Percentiles rank a stretch among this genome's conserved stretches.
These are phyloP conservation scores for Cadophora sp. DNA, from an alignment of 2,329 filamentous ascomycete genomes.

Conservation along the genomic window DNA sequence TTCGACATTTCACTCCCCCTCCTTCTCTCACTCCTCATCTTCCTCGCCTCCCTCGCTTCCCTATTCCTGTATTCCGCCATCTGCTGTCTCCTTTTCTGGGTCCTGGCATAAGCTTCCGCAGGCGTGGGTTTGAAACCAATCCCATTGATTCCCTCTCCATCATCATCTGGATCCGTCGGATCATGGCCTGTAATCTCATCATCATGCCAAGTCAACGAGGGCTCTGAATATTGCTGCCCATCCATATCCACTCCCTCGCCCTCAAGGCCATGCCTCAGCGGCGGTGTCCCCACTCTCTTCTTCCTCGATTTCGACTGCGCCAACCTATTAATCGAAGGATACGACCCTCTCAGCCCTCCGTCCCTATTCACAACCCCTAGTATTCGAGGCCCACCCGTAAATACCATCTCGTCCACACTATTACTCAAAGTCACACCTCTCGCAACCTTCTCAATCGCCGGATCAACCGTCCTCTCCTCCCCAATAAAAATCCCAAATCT, in stretches of 20 bases:
- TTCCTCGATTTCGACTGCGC: constrained; percentile 42
- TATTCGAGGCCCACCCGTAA: constrained; percentile 33
- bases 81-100: constrained; percentile 64
- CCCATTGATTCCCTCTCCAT: constrained; percentile 71
- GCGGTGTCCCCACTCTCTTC: constrained; percentile 41
- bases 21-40: constrained; percentile 60
- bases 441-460: constrained; percentile 28
- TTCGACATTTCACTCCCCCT: constrained; percentile 40
- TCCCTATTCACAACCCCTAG: constrained; percentile 17
- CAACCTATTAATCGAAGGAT: constrained; percentile 42
- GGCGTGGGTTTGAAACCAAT: constrained; percentile 71
- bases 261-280: constrained; percentile 28
- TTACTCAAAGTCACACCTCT: constrained; percentile 32
- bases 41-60: constrained; percentile 66
- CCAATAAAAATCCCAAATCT: constrained; percentile 31
- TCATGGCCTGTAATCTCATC: constrained; percentile 73
- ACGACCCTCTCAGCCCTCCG: constrained; percentile 34
- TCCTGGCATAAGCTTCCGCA: constrained; percentile 63
- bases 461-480: constrained; percentile 29
- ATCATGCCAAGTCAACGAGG: constrained; percentile 70
- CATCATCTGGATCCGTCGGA: constrained; percentile 69
- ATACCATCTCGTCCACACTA: constrained; percentile 41
- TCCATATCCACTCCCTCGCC: constrained; percentile 18
- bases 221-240: constrained; percentile 49
- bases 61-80: constrained; percentile 67